phyloP scores from a whole-genome alignment of 2,329 filamentous ascomycete genomes.

The Phaeophleospora eucalypticola region DNA sequence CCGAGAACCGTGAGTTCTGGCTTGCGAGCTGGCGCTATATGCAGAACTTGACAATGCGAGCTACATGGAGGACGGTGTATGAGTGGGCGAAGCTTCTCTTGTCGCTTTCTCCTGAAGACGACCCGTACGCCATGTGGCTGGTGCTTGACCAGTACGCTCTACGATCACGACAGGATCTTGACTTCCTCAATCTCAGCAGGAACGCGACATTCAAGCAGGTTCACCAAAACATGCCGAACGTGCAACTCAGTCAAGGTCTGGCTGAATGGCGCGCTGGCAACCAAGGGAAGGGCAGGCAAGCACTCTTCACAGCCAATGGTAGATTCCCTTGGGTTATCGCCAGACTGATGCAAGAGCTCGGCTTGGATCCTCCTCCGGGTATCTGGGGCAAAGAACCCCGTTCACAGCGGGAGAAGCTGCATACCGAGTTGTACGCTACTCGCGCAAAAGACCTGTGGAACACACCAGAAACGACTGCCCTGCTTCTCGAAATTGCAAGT shows the following conservation, averaged over 20 bases:
- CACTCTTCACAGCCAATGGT: conserved; percentile 65
- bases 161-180: conserved; percentile 70
- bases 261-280: conserved; percentile 71
- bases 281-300: conserved; percentile 58
- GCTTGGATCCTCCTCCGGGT: conserved; percentile 69
- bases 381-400: conserved; percentile 77
- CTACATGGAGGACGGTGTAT: conserved; percentile 88
- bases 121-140: conserved; percentile 79
- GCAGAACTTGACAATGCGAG: conserved; percentile 76
- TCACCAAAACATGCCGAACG: conserved; percentile 60
- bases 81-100: conserved; percentile 90
- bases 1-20: conserved; percentile 91
- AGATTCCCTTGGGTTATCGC: conserved; percentile 80
- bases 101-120: conserved; percentile 64
- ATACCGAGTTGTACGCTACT: conserved; percentile 70
- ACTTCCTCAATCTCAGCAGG: conserved; percentile 67
- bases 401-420: conserved; percentile 61
- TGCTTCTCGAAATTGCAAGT: conserved; percentile 67
- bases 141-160: conserved; percentile 80
- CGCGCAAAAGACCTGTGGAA: conserved; percentile 84
- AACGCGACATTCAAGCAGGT: conserved; percentile 45
- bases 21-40: conserved; percentile 87
- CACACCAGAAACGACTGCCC: conserved; percentile 62
- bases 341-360: conserved; percentile 73
- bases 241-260: conserved; percentile 71